These are phyloP conservation scores for Capsella rubella DNA, from an alignment of 441 rosid species.

Conservation along the genomic window DNA sequence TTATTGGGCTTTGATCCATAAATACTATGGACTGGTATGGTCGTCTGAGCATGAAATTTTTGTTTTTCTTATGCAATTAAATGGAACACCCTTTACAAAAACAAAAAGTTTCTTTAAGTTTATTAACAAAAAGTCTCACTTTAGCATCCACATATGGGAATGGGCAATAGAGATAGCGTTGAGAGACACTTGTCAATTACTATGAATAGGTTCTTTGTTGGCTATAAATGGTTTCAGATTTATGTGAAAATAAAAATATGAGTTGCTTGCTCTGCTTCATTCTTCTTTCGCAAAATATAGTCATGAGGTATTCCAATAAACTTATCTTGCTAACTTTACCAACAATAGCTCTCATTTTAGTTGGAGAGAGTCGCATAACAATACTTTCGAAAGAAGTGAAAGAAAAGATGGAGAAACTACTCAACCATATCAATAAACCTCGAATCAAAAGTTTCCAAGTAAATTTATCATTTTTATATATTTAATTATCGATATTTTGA, in stretches of 20 bases:
- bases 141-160: neutral
- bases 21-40: too few species aligned
- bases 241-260: neutral
- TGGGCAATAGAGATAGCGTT: neutral
- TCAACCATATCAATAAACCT: neutral
- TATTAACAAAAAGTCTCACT: neutral
- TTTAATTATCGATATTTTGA: neutral
- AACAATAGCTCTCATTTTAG: neutral
- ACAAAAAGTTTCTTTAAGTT: neutral
- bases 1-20: neutral
- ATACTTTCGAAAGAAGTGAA: neutral
- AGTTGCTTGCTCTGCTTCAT: neutral
- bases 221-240: slow-evolving; percentile 24
- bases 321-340: neutral
- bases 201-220: neutral
- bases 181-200: neutral
- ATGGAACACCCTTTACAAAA: neutral
- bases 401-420: neutral
- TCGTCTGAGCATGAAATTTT: too few species aligned
- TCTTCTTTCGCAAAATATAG: neutral
- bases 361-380: neutral
- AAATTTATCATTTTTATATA: neutral
- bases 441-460: neutral
- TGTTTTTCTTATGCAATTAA: neutral
- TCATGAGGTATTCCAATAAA: neutral